Base-by-base conservation (phyloP, 257 asterid species). In the Salvia hispanica region DNA sequence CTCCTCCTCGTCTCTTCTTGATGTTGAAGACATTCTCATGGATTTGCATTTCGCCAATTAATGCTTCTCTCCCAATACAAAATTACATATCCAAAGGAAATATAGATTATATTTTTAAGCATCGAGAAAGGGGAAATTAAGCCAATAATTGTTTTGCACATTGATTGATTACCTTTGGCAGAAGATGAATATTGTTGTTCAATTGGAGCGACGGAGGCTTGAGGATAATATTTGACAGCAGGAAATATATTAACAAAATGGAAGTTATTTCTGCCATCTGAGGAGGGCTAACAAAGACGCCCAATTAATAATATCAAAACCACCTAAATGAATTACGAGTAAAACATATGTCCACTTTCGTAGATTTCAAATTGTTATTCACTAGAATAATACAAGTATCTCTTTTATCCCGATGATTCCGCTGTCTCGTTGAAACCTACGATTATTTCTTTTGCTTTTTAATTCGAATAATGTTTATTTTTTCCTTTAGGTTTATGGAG, bases 1-100 rank as follows among this genome's bases (percentile, higher is more conserved):
- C 8, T 76, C 86, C 44, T 76, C 80, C 40, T 3, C 7, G 7
- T 36, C 7, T 36, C 40, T 74, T 52, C 43, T 65, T 47, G 67
- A 70, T 33, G 57, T 67, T 59, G 48, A 47, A 16, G 77, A 12
- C 58, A 52, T 52, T 9, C 13, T 52, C 58, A 52, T 52, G 58
- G n/a, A 5, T 46, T 46, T 46, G 31, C 3, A 25, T 25, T 25
- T 25, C 21, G 21, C 21, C 21, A 18, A 18, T 18, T 18, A 18
- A 18, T 18, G 1, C 21, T 18, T 18, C 21, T 18, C 21, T 18
- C 21, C 21, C 21, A 18, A 18, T 1, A 1, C 21, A 18, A 18
- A 18, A 18, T 18, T 18, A 18, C 21, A 18, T 18, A 18, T 18
- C 1, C 39, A 1, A 18, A 18, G 21, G 21, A 18, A 25, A 25